These are phyloP conservation scores for Fomitopsis pinicola DNA, from an alignment of 1,284 basidiomycete species.

Conservation along the genomic window DNA sequence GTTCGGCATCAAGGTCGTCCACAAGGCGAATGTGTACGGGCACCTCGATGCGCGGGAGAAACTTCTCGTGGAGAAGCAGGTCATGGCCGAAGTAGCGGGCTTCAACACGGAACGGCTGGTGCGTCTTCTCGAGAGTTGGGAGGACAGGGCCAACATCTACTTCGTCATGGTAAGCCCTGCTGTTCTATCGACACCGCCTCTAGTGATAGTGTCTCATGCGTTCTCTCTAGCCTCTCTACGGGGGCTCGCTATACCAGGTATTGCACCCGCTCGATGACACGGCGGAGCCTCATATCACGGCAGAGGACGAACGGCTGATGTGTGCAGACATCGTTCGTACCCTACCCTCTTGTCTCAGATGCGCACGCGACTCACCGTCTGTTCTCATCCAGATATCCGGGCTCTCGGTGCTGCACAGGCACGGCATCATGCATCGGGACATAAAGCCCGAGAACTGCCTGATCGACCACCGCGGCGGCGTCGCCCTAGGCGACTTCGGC, in stretches of 20 bases:
- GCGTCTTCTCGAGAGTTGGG: slow-evolving; percentile 9
- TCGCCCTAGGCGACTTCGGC: slow-evolving; percentile 44
- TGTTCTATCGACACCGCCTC: too few species aligned
- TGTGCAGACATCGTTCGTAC: too few species aligned
- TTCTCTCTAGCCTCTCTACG: too few species aligned
- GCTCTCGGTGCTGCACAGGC: slow-evolving; percentile 12
- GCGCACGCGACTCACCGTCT: too few species aligned
- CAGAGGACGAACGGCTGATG: too few species aligned
- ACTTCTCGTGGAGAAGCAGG: slow-evolving; percentile 9
- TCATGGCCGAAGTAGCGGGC: slow-evolving; percentile 1
- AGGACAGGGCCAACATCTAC: slow-evolving; percentile 14
- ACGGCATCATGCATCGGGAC: slow-evolving; percentile 30
- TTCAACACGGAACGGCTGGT: slow-evolving; percentile 1
- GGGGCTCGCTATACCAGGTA: too few species aligned
- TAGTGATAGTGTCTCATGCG: too few species aligned
- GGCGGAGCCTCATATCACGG: too few species aligned
- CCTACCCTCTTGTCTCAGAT: too few species aligned
- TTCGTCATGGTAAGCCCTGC: slow-evolving; percentile 18
- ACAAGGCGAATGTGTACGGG: slow-evolving; percentile 16
- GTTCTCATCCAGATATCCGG: too few species aligned
- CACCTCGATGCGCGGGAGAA: not conserved
- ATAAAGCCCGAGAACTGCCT: slow-evolving; percentile 64
- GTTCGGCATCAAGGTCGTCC: slow-evolving; percentile 17
- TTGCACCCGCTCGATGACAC: too few species aligned
- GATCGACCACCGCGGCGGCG: slow-evolving; percentile 54